Evolutionary conservation across 2,329 filamentous ascomycete genomes (phyloP).

Genomic region (Esteya vermicola): DNA sequence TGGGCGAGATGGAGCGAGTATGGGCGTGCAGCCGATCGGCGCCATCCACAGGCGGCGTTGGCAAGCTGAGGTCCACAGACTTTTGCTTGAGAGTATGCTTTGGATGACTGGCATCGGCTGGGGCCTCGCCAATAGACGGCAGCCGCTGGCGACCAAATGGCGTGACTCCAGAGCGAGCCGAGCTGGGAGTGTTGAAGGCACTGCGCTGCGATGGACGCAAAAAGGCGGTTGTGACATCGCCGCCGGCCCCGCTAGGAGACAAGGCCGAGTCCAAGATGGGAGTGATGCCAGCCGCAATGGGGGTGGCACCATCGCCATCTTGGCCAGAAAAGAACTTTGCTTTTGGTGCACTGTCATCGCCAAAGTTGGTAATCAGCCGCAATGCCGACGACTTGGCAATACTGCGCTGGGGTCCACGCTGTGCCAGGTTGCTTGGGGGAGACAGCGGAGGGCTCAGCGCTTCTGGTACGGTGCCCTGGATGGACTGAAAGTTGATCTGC

Average conservation of each 20-base stretch:
- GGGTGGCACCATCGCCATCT: constrained; percentile 48
- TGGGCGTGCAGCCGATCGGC: constrained; percentile 10
- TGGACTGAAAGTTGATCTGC: constrained; percentile 35
- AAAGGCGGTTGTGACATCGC: constrained; percentile 53
- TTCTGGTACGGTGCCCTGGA: constrained; percentile 42
- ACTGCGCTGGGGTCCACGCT: constrained; percentile 42
- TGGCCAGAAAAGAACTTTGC: constrained; percentile 47
- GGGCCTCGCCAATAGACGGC: constrained; percentile 63
- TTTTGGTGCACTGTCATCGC: constrained; percentile 38
- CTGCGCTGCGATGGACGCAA: constrained; percentile 53
- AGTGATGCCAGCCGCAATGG: constrained; percentile 69
- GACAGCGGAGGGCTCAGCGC: constrained; percentile 60
- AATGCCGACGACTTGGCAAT: constrained; percentile 71
- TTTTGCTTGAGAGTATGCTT: constrained; percentile 16
- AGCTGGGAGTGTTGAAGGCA: constrained; percentile 54
- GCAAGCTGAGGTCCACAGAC: neutral
- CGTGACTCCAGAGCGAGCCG: constrained; percentile 46
- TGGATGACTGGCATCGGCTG: constrained; percentile 15
- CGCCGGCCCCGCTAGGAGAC: constrained; percentile 53
- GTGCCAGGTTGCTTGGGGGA: constrained; percentile 46
- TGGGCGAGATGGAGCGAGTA: constrained; percentile 22
- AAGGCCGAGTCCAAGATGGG: constrained; percentile 72
- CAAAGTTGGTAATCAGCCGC: constrained; percentile 86
- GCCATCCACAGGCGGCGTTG: constrained; percentile 11
- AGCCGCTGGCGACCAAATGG: constrained; percentile 51